Percentiles rank a stretch among this genome's conserved stretches.
phyloP scores from a whole-genome alignment of 2,329 filamentous ascomycete genomes.

The Biscogniauxia marginata region DNA sequence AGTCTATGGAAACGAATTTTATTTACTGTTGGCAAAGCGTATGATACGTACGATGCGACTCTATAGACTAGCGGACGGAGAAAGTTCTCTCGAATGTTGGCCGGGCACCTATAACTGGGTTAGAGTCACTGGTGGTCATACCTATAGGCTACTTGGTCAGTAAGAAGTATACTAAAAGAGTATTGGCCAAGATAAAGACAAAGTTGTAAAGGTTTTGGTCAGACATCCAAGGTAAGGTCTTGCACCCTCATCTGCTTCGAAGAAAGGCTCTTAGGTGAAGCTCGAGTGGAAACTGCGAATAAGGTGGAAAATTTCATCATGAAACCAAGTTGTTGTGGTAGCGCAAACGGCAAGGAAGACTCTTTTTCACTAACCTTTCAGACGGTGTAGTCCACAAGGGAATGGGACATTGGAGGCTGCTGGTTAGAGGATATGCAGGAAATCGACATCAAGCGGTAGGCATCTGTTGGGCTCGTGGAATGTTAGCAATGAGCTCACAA shows the following conservation, averaged over 20 bases:
- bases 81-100: not conserved
- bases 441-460: not conserved
- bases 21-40: too few species aligned
- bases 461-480: not conserved
- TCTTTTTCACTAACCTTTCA: not conserved
- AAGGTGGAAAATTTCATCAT: constrained; percentile 70
- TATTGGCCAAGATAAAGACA: not conserved
- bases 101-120: not conserved
- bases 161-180: not conserved
- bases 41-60: too few species aligned
- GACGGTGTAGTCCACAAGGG: not conserved
- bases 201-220: constrained; percentile 37
- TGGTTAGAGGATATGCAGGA: not conserved
- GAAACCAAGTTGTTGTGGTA: not conserved
- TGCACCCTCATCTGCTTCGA: constrained; percentile 65
- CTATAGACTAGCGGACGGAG: not conserved
- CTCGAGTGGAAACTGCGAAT: constrained; percentile 92
- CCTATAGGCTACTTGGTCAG: constrained; percentile 10
- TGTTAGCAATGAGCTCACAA: not conserved
- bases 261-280: constrained; percentile 61
- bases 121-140: not conserved
- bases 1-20: too few species aligned
- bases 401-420: not conserved
- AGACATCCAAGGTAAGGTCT: constrained; percentile 76
- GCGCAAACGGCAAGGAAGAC: not conserved